Conservation (phyloP, 1,139 yeast species). For the Yamadazyma atmosphaerica region DNA sequence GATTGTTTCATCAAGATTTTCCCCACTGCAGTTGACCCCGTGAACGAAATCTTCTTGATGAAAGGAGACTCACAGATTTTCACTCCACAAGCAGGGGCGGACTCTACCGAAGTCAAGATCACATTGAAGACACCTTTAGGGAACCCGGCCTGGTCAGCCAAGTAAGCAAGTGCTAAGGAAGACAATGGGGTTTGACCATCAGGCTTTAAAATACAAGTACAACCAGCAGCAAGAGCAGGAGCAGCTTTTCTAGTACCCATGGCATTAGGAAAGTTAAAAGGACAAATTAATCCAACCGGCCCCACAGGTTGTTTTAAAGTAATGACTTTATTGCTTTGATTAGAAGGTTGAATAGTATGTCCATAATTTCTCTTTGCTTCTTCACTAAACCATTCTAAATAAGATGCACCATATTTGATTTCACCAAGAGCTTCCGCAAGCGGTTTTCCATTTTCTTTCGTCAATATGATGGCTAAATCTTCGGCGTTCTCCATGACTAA, state of each 20-base stretch:
- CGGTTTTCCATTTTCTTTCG: constrained; percentile 48
- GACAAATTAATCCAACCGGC: constrained; percentile 49
- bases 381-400: constrained; percentile 48
- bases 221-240: constrained; percentile 51
- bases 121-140: constrained; percentile 48
- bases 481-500: constrained; percentile 43
- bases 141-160: constrained; percentile 45
- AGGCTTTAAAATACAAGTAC: constrained; percentile 48
- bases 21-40: constrained; percentile 62
- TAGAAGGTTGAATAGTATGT: constrained; percentile 42
- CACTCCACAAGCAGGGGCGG: constrained; percentile 34
- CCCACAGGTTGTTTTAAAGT: constrained; percentile 50
- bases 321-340: constrained; percentile 37
- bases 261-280: constrained; percentile 50
- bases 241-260: constrained; percentile 52
- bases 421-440: constrained; percentile 43
- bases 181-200: constrained; percentile 48
- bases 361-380: constrained; percentile 45
- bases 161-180: constrained; percentile 45
- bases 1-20: constrained; percentile 50
- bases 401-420: constrained; percentile 43
- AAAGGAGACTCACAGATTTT: constrained; percentile 37
- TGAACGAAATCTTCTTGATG: constrained; percentile 53
- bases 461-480: constrained; percentile 42
- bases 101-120: constrained; percentile 34